phyloP scores from a whole-genome alignment of 257 asterid species.

The Galeopsis tetrahit region DNA sequence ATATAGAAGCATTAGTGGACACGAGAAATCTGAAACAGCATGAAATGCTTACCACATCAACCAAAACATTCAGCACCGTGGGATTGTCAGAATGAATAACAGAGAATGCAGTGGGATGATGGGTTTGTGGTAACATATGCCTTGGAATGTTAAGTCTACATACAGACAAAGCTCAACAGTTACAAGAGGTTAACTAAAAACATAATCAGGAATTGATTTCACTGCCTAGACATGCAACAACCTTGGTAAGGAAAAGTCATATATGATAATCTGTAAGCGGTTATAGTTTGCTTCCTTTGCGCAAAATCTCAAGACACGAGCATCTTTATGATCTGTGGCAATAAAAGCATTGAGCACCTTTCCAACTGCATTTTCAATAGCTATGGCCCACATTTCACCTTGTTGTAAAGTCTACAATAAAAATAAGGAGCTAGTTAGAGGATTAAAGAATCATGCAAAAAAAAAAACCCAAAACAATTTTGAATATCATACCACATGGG shows the following conservation, averaged over 20 bases:
- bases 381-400: conserved; percentile 78
- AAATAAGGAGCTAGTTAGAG: conserved; percentile 30
- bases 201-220: conserved; percentile 26
- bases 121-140: conserved; percentile 95
- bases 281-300: conserved; percentile 78
- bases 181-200: conserved; percentile 29
- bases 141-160: conserved; percentile 78
- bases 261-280: conserved; percentile 68
- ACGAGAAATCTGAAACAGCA: conserved; percentile 26
- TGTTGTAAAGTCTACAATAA: conserved; percentile 69
- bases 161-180: conserved; percentile 35
- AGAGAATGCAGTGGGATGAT: conserved; percentile 80
- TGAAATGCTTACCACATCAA: conserved; percentile 71
- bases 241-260: conserved; percentile 86
- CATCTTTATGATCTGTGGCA: conserved; percentile 84
- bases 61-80: conserved; percentile 75
- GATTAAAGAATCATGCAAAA: neutral
- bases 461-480: neutral
- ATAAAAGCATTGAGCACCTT: conserved; percentile 78
- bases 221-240: conserved; percentile 37
- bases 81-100: conserved; percentile 71
- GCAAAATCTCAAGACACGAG: conserved; percentile 70
- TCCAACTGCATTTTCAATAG: conserved; percentile 88
- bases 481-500: conserved; percentile 75
- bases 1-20: conserved; percentile 5